phyloP scores from a whole-genome alignment of 1,284 basidiomycete genomes.

The Puccinia polysora region DNA sequence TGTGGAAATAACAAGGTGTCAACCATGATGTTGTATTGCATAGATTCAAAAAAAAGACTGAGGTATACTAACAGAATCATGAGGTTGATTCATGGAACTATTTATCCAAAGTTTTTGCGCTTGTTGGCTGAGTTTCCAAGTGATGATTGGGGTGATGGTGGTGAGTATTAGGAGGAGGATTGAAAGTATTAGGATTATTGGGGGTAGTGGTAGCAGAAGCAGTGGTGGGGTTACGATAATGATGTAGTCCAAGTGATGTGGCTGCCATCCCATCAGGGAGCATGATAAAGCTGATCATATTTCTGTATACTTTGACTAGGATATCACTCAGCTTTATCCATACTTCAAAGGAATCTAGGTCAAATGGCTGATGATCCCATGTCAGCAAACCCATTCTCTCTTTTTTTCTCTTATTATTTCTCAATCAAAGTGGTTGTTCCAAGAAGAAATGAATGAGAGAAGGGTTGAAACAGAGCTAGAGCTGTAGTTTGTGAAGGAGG shows the following conservation, averaged over 20 bases:
- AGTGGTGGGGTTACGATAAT: no score
- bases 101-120: no score
- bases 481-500: slow-evolving; percentile 36
- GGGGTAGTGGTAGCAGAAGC: not conserved
- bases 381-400: not conserved
- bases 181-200: not conserved
- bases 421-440: no score
- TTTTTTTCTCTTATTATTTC: not conserved
- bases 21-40: no score
- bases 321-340: slow-evolving; percentile 77
- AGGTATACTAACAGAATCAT: no score
- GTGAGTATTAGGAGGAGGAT: not conserved
- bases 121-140: no score
- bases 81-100: no score
- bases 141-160: no score
- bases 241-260: slow-evolving; percentile 28
- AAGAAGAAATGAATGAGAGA: not conserved
- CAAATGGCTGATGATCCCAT: slow-evolving; percentile 62
- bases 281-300: slow-evolving; percentile 60
- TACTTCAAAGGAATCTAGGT: slow-evolving; percentile 77
- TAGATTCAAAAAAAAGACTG: no score
- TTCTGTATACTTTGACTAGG: slow-evolving; percentile 76
- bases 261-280: slow-evolving; percentile 35
- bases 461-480: not conserved
- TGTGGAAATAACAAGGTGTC: no score